phyloP scores from a whole-genome alignment of 805 yeast species.

The Pichia pseudocactophila region DNA sequence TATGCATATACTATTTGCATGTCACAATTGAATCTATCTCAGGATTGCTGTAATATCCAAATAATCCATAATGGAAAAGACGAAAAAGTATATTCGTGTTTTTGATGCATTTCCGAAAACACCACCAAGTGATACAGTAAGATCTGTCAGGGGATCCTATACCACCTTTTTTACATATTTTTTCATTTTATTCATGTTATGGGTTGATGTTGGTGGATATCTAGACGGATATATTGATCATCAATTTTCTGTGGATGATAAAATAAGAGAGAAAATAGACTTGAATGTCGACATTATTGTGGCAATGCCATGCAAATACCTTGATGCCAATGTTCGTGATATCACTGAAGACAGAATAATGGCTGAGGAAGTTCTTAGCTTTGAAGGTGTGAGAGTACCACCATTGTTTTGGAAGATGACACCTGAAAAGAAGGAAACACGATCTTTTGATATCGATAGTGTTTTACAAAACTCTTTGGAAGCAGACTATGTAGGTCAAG shows the following conservation, averaged over 20 bases:
- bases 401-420: conserved; percentile 30
- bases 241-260: conserved; percentile 65
- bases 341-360: conserved; percentile 66
- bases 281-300: conserved; percentile 76
- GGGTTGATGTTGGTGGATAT: conserved; percentile 79
- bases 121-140: conserved; percentile 57
- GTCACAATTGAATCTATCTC: too few relatives aligned
- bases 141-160: conserved; percentile 70
- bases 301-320: conserved; percentile 70
- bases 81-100: conserved; percentile 28
- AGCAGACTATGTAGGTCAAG: conserved; percentile 49
- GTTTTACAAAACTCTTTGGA: conserved; percentile 56
- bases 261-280: conserved; percentile 45
- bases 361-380: conserved; percentile 67
- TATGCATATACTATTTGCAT: too few relatives aligned
- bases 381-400: conserved; percentile 58
- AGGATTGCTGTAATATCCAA: too few relatives aligned
- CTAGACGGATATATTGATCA: conserved; percentile 76
- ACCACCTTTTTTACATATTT: conserved; percentile 59
- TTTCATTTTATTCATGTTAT: conserved; percentile 56
- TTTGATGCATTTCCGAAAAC: conserved; percentile 76
- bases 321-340: conserved; percentile 74
- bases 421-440: conserved; percentile 32
- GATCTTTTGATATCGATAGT: conserved; percentile 57
- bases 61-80: conserved; percentile 16